phyloP scores from a whole-genome alignment of 2,329 filamentous ascomycete species.

The Exophiala xenobiotica region DNA sequence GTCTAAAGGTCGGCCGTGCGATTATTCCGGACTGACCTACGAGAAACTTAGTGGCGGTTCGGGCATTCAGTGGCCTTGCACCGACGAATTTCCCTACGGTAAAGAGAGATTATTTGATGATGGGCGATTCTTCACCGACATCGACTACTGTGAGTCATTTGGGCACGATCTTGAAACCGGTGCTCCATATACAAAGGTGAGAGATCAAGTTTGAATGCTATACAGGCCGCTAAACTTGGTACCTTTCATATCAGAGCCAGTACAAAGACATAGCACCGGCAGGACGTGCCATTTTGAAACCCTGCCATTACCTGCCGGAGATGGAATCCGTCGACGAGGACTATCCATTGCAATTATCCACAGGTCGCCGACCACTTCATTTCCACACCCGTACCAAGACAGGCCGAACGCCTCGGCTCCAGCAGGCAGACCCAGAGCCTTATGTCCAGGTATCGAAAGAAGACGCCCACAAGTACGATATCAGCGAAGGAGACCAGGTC shows the following conservation, averaged over 20 bases:
- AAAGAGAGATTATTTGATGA: conserved; percentile 39
- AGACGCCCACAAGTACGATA: conserved; percentile 32
- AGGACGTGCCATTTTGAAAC: conserved; percentile 39
- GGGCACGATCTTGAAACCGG: conserved; percentile 42
- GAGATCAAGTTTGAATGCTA: neutral
- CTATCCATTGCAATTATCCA: conserved; percentile 37
- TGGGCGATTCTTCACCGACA: conserved; percentile 38
- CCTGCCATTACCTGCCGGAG: conserved; percentile 34
- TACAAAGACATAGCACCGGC: conserved; percentile 37
- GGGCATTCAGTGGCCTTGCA: conserved; percentile 43
- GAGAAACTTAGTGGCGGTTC: conserved; percentile 38
- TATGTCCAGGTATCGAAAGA: conserved; percentile 33
- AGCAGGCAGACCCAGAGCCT: conserved; percentile 35
- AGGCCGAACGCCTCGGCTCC: conserved; percentile 34
- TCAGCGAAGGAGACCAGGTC: conserved; percentile 36
- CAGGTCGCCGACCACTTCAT: conserved; percentile 37
- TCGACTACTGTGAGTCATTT: conserved; percentile 39
- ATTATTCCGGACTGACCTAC: conserved; percentile 38
- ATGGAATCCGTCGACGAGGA: conserved; percentile 36
- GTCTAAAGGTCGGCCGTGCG: conserved; percentile 38
- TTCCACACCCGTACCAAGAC: conserved; percentile 43
- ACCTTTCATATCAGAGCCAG: conserved; percentile 12
- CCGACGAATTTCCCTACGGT: conserved; percentile 35
- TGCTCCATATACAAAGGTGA: conserved; percentile 33
- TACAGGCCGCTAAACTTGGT: neutral